Conservation (phyloP, 495 filamentous ascomycete genomes). For the Platismatia glauca region DNA sequence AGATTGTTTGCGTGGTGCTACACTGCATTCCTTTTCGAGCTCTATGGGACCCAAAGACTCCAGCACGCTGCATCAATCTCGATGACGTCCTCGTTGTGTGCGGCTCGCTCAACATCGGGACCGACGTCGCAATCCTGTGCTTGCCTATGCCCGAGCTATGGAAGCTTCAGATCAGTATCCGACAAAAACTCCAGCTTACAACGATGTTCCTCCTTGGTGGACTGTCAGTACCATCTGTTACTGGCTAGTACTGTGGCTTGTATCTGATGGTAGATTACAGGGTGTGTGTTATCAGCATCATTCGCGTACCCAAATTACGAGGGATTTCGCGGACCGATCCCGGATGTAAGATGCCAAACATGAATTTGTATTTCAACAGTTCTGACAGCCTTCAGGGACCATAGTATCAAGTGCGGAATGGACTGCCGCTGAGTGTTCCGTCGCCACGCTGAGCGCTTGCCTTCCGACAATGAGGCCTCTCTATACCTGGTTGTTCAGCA, state of each 20-base stretch:
- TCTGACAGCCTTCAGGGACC: conserved; percentile 2
- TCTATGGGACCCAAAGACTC: conserved; percentile 8
- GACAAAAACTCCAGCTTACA: conserved; percentile 25
- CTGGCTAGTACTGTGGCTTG: no score
- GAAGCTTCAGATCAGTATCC: conserved; percentile 26
- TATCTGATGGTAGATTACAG: neutral
- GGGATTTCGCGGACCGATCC: neutral
- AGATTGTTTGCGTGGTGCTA: conserved; percentile 3
- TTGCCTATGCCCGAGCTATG: conserved; percentile 31
- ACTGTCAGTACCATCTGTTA: conserved; percentile 24
- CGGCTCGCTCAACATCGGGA: conserved; percentile 25
- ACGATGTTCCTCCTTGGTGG: conserved; percentile 32
- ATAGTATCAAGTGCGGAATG: neutral
- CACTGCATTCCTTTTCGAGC: conserved; percentile 15
- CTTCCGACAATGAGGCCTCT: neutral
- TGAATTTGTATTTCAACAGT: neutral
- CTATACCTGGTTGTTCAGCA: neutral
- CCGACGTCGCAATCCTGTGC: conserved; percentile 30
- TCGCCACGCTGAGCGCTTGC: conserved; percentile 1
- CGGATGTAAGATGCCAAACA: neutral
- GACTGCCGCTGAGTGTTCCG: neutral
- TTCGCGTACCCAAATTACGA: neutral
- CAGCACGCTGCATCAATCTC: conserved; percentile 8
- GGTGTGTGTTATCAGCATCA: neutral
- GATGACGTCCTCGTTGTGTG: conserved; percentile 12